Evolutionary conservation across 768 basidiomycete genomes (phyloP).

Genomic region (Auriscalpium vulgare): DNA sequence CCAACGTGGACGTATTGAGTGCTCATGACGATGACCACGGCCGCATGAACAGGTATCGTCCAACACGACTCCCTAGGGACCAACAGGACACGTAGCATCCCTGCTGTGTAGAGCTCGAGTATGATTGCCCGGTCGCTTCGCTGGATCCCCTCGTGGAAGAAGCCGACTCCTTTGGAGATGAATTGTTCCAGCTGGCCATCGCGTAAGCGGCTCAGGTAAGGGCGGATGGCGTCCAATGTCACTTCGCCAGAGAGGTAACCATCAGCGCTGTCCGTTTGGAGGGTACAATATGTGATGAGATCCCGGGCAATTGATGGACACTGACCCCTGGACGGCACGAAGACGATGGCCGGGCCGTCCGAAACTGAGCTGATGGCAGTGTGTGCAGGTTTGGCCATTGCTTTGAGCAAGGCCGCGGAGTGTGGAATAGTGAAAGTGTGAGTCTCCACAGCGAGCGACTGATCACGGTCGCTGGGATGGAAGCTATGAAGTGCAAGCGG

Average conservation of each 20-base stretch:
- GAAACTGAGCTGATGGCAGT: conserved; percentile 48
- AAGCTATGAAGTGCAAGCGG: conserved; percentile 62
- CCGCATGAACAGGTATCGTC: conserved; percentile 79
- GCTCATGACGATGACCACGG: conserved; percentile 82
- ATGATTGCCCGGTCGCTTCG: conserved; percentile 63
- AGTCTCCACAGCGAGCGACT: conserved; percentile 57
- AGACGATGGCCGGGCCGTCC: conserved; percentile 59
- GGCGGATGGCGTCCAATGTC: conserved; percentile 48
- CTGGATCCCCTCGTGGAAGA: conserved; percentile 70
- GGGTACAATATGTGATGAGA: conserved; percentile 80
- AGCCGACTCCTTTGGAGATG: conserved; percentile 78
- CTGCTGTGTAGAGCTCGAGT: conserved; percentile 76
- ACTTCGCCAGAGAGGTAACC: conserved; percentile 57
- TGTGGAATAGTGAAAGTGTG: conserved; percentile 82
- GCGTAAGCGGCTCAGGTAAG: conserved; percentile 47
- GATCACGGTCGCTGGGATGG: conserved; percentile 75
- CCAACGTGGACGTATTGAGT: conserved; percentile 71
- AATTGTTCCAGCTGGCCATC: conserved; percentile 62
- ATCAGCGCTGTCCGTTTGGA: conserved; percentile 57
- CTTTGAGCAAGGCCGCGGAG: conserved; percentile 80
- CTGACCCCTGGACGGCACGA: conserved; percentile 80
- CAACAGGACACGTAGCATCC: conserved; percentile 71
- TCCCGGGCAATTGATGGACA: conserved; percentile 71
- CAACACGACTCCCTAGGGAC: conserved; percentile 81
- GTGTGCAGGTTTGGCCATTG: conserved; percentile 88